These are phyloP conservation scores for Puccinellia tenuiflora DNA, from an alignment of 176 grass and related monocot species.

Conservation along the genomic window DNA sequence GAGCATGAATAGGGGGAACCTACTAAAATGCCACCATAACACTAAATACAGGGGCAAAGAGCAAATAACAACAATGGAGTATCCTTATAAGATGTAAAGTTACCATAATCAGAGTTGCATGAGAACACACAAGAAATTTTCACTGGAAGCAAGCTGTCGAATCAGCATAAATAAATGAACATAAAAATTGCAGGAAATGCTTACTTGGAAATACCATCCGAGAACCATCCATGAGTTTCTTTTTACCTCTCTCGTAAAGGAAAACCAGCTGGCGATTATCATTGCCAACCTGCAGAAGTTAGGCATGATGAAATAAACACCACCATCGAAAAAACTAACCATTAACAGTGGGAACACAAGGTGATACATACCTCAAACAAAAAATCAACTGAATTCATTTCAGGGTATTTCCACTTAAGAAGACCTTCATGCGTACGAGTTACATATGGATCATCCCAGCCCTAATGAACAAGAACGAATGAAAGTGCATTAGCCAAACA, in stretches of 20 bases:
- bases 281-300: slow-evolving; percentile 44
- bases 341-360: not conserved
- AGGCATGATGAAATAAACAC: slow-evolving; percentile 4
- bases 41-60: not conserved
- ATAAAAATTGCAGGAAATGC: not conserved
- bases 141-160: not conserved
- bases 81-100: not conserved
- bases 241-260: slow-evolving; percentile 75
- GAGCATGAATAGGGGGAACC: not conserved
- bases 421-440: slow-evolving; percentile 93
- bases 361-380: slow-evolving; percentile 67
- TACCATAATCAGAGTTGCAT: not conserved
- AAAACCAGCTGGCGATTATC: slow-evolving; percentile 68
- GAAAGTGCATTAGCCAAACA: slow-evolving; percentile 18
- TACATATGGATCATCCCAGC: slow-evolving; percentile 99
- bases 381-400: slow-evolving; percentile 97
- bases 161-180: not conserved
- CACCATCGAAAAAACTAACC: slow-evolving; percentile 1
- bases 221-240: slow-evolving; percentile 79
- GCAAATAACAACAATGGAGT: not conserved
- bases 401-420: slow-evolving; percentile 95
- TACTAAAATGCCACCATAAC: not conserved
- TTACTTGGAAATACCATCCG: slow-evolving; percentile 57
- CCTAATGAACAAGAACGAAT: slow-evolving; percentile 38
- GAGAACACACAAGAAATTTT: not conserved